Percentiles rank a stretch among this genome's conserved stretches.
These are phyloP conservation scores for Hapsidospora chrysogenum DNA, from an alignment of 495 filamentous ascomycete species.

Conservation along the genomic window DNA sequence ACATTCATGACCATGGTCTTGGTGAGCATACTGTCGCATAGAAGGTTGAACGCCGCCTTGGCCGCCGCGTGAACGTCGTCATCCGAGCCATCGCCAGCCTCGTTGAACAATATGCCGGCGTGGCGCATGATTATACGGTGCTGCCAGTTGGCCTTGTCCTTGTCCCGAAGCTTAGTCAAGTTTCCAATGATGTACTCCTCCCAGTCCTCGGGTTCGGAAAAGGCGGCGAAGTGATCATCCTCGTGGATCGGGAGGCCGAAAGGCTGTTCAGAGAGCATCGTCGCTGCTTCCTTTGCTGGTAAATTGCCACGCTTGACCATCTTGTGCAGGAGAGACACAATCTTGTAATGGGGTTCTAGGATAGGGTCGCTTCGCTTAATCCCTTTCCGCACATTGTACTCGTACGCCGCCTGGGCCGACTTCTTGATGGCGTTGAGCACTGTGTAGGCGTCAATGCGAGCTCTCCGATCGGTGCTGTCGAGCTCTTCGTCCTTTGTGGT, in stretches of 20 bases:
- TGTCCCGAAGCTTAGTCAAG: conserved; percentile 56
- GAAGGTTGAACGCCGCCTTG: conserved; percentile 50
- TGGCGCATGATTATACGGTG: conserved; percentile 75
- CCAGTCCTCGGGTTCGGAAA: conserved; percentile 47
- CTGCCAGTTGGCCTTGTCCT: conserved; percentile 94
- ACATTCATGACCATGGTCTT: conserved; percentile 91
- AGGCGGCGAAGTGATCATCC: conserved; percentile 15
- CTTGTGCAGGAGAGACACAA: conserved; percentile 75
- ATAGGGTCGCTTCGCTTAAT: conserved; percentile 70
- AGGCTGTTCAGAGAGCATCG: conserved; percentile 28
- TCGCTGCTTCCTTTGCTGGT: conserved; percentile 20
- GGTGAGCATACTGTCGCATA: conserved; percentile 79
- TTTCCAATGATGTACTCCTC: conserved; percentile 55
- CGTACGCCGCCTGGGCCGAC: conserved; percentile 26
- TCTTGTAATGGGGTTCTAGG: conserved; percentile 92
- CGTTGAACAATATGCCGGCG: conserved; percentile 56
- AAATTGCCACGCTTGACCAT: conserved; percentile 39
- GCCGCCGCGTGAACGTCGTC: conserved; percentile 22
- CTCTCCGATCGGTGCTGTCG: conserved; percentile 22
- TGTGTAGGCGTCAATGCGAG: conserved; percentile 32
- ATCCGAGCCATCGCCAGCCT: conserved; percentile 8
- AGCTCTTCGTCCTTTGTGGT: conserved; percentile 36
- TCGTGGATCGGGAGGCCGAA: conserved; percentile 21
- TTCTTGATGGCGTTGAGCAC: conserved; percentile 33
- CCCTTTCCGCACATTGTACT: conserved; percentile 62